Base-by-base conservation (phyloP, 1,284 basidiomycete genomes). In the Ceratorhiza oryzae-sativae region DNA sequence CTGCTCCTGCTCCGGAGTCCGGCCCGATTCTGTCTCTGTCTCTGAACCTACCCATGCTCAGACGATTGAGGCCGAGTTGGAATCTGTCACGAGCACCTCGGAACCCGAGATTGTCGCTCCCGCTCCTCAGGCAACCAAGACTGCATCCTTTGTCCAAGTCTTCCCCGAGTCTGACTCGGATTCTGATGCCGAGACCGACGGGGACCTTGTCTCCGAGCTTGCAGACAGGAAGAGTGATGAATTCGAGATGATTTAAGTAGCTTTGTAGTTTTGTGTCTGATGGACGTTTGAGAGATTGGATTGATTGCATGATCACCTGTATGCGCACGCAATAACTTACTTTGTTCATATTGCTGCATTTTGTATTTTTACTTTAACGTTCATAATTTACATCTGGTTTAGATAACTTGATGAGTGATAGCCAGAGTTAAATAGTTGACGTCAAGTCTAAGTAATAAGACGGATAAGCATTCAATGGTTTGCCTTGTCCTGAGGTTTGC, bases 161-260 rank as follows among this genome's bases (percentile, higher is more conserved):
- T 65, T 36, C 34, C 48, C 62, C 20, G 62, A 65, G 13, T 65
- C 62, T 18, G 62, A 65, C n/a, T 65, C 62, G 34, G 62, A 65
- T 8, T 49, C 48, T 13, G 62, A 65, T 20, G 32, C 25, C 41
- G 48, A 49, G 8, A 25, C 30, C 20, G 60, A 62, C 12, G 58
- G 20, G 15, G 60, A 62, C 25, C 23, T 62, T 13, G 60, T 30
- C 6, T 45, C 60, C 15, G 60, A 62, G 45, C 23, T 62, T 13
- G 60, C 42, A n/a, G 60, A 62, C n/a, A 45, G 39, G 42, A 45
- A 62, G 20, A 62, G 42, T 20, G 60, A 62, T 23, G 60, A 62
- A 27, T 65, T 65, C 53, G 62, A 65, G 62, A 34, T 65, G 27
- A 9, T 65, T n/a, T 65, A 32, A 34, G n/a, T 45, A 18, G 42